A percentile compares a stretch with the other conserved stretches of the same genome.
These are phyloP conservation scores for Chaetomium olivaceum DNA, from an alignment of 2,329 filamentous ascomycete genomes.

Conservation along the genomic window DNA sequence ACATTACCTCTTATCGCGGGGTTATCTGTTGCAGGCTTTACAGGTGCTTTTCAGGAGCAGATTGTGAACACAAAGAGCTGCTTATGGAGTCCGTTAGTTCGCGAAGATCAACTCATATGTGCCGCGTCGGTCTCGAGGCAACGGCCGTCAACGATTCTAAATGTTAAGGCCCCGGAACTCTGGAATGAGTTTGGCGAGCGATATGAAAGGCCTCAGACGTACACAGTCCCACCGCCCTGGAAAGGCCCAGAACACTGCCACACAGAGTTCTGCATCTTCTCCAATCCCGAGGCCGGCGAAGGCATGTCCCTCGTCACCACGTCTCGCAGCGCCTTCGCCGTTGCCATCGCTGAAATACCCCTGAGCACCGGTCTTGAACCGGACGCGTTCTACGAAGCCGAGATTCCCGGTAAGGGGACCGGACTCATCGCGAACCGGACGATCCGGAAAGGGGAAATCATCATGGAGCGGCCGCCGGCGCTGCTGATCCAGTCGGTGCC, in stretches of 20 bases:
- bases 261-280: slow-evolving; percentile 21
- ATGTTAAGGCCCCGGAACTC: background rate
- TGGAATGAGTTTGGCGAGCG: background rate
- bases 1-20: background rate
- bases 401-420: slow-evolving; percentile 40
- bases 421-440: slow-evolving; percentile 41
- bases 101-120: slow-evolving; percentile 5
- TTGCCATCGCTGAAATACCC: background rate
- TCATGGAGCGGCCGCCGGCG: slow-evolving; percentile 39
- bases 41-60: background rate
- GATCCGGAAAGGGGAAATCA: slow-evolving; percentile 40
- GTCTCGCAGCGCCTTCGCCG: slow-evolving; percentile 9
- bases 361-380: slow-evolving; percentile 17
- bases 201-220: background rate
- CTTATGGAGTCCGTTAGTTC: slow-evolving; percentile 5
- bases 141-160: background rate
- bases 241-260: slow-evolving; percentile 18
- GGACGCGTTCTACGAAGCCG: slow-evolving; percentile 34
- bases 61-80: background rate
- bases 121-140: background rate
- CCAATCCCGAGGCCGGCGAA: slow-evolving; percentile 3
- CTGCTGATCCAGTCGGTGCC: slow-evolving; percentile 36
- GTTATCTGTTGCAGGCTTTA: background rate
- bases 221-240: slow-evolving; percentile 16
- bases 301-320: slow-evolving; percentile 24